phyloP scores from a whole-genome alignment of 2,329 filamentous ascomycete species.

The Cordyceps fumosorosea region DNA sequence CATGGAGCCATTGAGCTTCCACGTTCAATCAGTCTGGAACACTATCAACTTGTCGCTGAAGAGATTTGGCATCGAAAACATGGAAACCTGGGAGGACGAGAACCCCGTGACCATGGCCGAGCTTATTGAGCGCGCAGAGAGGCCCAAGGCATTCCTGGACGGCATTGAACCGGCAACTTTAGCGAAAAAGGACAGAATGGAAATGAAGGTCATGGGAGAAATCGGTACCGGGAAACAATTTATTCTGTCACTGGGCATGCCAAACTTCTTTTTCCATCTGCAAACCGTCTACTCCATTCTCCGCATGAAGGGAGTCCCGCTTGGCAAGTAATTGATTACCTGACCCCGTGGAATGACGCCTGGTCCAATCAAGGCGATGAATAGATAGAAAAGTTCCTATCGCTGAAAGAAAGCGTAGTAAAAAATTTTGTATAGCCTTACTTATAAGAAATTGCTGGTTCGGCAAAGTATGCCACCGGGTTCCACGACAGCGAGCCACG shows the following conservation, averaged over 20 bases:
- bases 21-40: conserved; percentile 26
- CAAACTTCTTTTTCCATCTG: conserved; percentile 57
- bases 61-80: not conserved
- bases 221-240: conserved; percentile 29
- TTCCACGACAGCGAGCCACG: no score
- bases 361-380: not conserved
- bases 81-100: conserved; percentile 22
- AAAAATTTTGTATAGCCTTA: not conserved
- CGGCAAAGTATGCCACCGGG: not conserved
- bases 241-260: conserved; percentile 37
- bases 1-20: conserved; percentile 31
- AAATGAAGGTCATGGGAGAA: conserved; percentile 22
- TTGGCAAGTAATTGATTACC: conserved; percentile 54
- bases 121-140: conserved; percentile 21
- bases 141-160: conserved; percentile 25
- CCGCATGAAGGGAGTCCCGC: conserved; percentile 42
- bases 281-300: conserved; percentile 51
- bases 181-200: conserved; percentile 19
- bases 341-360: conserved; percentile 20
- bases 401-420: not conserved
- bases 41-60: conserved; percentile 21
- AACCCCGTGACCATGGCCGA: conserved; percentile 24
- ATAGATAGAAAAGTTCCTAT: not conserved
- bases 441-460: not conserved
- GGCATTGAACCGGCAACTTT: conserved; percentile 21